A percentile compares a stretch with the other conserved stretches of the same genome.
phyloP scores from a whole-genome alignment of 192 early-diverging fungal species.

The Coemansia furcata region DNA sequence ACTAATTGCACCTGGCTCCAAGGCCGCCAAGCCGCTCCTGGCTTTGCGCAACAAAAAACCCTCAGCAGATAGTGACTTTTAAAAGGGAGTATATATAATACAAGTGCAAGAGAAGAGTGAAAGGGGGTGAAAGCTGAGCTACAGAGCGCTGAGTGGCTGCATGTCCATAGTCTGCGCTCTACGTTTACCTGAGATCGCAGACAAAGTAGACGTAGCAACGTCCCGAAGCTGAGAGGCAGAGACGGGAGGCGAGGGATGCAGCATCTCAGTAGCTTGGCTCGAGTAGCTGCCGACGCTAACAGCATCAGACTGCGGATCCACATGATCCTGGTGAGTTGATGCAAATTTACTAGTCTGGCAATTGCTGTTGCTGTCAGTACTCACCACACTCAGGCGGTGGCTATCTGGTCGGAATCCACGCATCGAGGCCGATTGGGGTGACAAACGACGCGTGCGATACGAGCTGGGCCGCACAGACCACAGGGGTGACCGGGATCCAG shows the following conservation, averaged over 20 bases:
- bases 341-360: slow-evolving; percentile 11
- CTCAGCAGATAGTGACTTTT: not conserved
- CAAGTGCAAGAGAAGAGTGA: not conserved
- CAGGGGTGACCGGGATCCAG: slow-evolving; percentile 17
- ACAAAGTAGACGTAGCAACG: not conserved
- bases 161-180: slow-evolving; percentile 42
- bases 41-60: slow-evolving; percentile 20
- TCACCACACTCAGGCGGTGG: slow-evolving; percentile 35
- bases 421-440: slow-evolving; percentile 38
- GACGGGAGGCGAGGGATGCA: slow-evolving; percentile 14
- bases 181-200: slow-evolving; percentile 18
- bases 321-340: slow-evolving; percentile 6
- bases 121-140: not conserved
- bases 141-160: slow-evolving; percentile 1
- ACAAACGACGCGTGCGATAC: slow-evolving; percentile 21
- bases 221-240: slow-evolving; percentile 4
- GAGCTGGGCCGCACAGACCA: slow-evolving; percentile 20
- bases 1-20: slow-evolving; percentile 40
- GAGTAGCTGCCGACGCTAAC: slow-evolving; percentile 33
- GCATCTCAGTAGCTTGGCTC: slow-evolving; percentile 26
- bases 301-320: slow-evolving; percentile 26
- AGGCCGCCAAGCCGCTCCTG: slow-evolving; percentile 46
- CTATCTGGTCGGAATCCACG: slow-evolving; percentile 22
- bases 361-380: slow-evolving; percentile 14
- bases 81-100: slow-evolving; percentile 6